Evolutionary conservation across 106 monocot species (phyloP).

Genomic region (Phalaenopsis equestris): DNA sequence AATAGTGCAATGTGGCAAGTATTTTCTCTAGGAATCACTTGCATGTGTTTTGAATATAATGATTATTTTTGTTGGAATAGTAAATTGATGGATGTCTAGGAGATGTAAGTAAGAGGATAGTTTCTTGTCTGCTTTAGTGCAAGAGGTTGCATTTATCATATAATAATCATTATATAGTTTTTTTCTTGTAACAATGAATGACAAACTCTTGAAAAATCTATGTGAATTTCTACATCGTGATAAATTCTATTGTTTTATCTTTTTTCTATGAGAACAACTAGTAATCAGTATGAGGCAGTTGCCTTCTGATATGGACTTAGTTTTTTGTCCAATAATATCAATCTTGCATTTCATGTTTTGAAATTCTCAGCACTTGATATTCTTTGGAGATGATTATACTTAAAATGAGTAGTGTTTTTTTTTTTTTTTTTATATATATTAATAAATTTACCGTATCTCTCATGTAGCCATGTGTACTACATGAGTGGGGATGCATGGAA

Average conservation of each 20-base stretch:
- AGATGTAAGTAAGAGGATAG: neutral
- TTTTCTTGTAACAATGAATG: neutral
- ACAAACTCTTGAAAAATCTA: neutral
- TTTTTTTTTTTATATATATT: neutral
- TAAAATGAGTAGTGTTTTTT: neutral
- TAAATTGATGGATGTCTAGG: no score
- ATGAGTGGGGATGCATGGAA: constrained; percentile 99
- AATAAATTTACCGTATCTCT: neutral
- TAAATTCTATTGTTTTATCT: neutral
- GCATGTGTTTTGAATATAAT: no score
- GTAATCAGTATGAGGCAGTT: neutral
- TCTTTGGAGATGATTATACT: neutral
- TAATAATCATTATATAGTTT: neutral
- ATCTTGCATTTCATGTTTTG: neutral
- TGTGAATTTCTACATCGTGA: neutral
- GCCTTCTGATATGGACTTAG: neutral
- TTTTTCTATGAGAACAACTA: neutral
- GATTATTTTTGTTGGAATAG: no score
- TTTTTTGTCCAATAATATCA: neutral
- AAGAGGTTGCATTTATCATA: neutral
- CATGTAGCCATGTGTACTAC: constrained; percentile 85
- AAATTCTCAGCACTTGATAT: neutral
- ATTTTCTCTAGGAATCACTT: no score
- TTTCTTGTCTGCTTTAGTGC: neutral
- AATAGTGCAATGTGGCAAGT: no score